A percentile compares a stretch with the other conserved stretches of the same genome.
Evolutionary conservation across 1,284 basidiomycete species (phyloP).

Genomic region (Trametes polyzona): DNA sequence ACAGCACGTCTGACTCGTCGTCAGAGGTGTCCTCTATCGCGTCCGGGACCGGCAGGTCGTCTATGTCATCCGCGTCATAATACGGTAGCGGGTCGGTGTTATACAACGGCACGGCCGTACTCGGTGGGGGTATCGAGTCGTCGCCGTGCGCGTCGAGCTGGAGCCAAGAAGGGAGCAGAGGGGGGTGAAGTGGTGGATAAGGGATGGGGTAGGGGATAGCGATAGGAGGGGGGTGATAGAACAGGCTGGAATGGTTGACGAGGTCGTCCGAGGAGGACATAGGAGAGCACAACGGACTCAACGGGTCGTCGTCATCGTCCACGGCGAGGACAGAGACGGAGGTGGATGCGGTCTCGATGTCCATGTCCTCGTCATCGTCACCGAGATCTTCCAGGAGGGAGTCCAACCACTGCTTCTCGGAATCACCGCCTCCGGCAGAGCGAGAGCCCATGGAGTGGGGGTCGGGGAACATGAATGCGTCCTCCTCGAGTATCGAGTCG

Average conservation of each 20-base stretch:
- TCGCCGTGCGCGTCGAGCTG: constrained; percentile 37
- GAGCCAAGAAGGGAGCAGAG: constrained; percentile 53
- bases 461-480: constrained; percentile 78
- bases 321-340: constrained; percentile 53
- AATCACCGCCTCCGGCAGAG: constrained; percentile 44
- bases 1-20: constrained; percentile 74
- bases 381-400: constrained; percentile 73
- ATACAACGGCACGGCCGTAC: constrained; percentile 42
- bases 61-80: constrained; percentile 61
- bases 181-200: constrained; percentile 65
- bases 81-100: constrained; percentile 65
- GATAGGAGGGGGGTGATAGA: constrained; percentile 50
- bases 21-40: constrained; percentile 82
- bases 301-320: constrained; percentile 50
- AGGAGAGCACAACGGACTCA: constrained; percentile 65
- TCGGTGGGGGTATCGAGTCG: constrained; percentile 7
- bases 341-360: constrained; percentile 47
- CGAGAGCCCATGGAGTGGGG: constrained; percentile 55
- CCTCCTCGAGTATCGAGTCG: constrained; percentile 45
- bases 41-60: constrained; percentile 71
- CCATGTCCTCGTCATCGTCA: constrained; percentile 56
- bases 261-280: constrained; percentile 76
- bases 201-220: constrained; percentile 63
- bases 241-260: constrained; percentile 49
- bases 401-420: constrained; percentile 80